A percentile compares a stretch with the other conserved stretches of the same genome.
Conservation (phyloP, 1,284 basidiomycete species). For the Cutaneotrichosporon cavernicola region DNA sequence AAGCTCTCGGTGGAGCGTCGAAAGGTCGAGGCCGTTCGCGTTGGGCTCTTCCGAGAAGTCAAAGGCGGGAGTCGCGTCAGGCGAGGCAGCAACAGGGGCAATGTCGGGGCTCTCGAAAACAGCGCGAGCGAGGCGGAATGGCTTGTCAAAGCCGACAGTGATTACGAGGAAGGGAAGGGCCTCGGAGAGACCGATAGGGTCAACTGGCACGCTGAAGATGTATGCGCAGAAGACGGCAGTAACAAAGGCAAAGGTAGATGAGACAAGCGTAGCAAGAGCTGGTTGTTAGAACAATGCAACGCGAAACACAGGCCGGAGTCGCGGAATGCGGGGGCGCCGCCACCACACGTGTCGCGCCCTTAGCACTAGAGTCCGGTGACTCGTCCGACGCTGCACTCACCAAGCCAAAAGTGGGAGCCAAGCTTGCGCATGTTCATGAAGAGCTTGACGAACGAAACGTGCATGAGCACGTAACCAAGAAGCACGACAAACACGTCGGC, state of each 20-base stretch:
- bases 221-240: conserved; percentile 81
- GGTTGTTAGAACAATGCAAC: conserved; percentile 22
- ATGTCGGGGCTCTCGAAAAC: conserved; percentile 84
- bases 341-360: conserved; percentile 3
- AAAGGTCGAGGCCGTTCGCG: conserved; percentile 44
- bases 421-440: conserved; percentile 82
- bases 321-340: neutral
- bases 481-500: conserved; percentile 94
- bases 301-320: conserved; percentile 4
- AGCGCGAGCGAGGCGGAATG: conserved; percentile 82
- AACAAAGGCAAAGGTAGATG: conserved; percentile 83
- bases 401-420: conserved; percentile 84
- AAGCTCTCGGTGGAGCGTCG: conserved; percentile 48
- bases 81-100: conserved; percentile 55
- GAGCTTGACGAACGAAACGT: conserved; percentile 86
- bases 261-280: conserved; percentile 78
- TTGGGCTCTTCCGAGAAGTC: conserved; percentile 29
- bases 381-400: conserved; percentile 41
- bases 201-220: conserved; percentile 79
- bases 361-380: neutral
- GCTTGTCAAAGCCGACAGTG: conserved; percentile 97
- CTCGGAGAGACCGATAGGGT: conserved; percentile 86
- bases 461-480: conserved; percentile 95
- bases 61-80: conserved; percentile 47
- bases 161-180: conserved; percentile 97